Evolutionary conservation across 768 basidiomycete genomes (phyloP).

Genomic region (Pleurotus sapidus): DNA sequence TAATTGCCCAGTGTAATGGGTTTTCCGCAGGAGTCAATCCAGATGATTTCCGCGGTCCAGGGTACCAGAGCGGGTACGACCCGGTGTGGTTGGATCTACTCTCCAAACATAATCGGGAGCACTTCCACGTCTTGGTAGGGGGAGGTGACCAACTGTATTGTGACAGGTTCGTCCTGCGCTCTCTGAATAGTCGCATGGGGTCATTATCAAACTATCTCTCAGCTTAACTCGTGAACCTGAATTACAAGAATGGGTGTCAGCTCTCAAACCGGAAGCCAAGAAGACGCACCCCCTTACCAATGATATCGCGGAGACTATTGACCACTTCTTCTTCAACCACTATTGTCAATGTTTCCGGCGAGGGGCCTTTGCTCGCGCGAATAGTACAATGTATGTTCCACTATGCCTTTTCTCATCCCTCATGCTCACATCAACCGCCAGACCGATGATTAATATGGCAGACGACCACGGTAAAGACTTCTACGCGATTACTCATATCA

Average conservation of each 20-base stretch:
- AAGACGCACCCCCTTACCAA: conserved; percentile 56
- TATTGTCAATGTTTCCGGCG: conserved; percentile 85
- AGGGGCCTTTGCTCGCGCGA: conserved; percentile 89
- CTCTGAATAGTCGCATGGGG: not conserved
- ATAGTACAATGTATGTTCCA: conserved; percentile 77
- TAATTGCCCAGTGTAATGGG: conserved; percentile 67
- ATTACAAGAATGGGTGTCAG: conserved; percentile 79
- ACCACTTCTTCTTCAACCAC: conserved; percentile 88
- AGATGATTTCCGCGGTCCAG: conserved; percentile 80
- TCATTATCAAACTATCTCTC: conserved; percentile 6
- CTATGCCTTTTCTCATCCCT: conserved; percentile 5
- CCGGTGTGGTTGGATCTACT: conserved; percentile 95
- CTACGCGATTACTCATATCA: not conserved
- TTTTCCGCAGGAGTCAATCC: conserved; percentile 89
- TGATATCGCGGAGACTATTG: conserved; percentile 74
- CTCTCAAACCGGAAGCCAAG: conserved; percentile 57
- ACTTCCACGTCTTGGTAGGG: conserved; percentile 90
- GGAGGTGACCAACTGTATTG: conserved; percentile 95
- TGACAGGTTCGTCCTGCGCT: conserved; percentile 50
- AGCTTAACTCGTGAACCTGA: conserved; percentile 86
- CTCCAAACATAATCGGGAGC: conserved; percentile 69
- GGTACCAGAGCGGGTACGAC: conserved; percentile 72
- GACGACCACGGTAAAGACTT: conserved; percentile 73
- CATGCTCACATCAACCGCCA: conserved; percentile 19
- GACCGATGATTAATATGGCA: conserved; percentile 89